Evolutionary conservation across 2,329 filamentous ascomycete species (phyloP), one percentile per base, ranked within the genome.

Genomic region (Trichophyton simii): DNA sequence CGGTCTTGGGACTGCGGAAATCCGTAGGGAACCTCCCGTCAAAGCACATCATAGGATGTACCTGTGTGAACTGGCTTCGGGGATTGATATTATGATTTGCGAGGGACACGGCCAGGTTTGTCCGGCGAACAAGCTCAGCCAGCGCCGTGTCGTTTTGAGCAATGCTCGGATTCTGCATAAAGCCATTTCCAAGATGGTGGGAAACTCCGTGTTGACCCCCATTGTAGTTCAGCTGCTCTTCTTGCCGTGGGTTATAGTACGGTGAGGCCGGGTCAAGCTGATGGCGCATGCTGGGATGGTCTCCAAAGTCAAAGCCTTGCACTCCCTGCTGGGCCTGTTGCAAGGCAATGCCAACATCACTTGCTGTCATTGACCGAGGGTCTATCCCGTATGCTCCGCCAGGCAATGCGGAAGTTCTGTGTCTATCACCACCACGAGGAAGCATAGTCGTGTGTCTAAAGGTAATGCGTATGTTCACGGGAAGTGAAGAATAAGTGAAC

Each of bases 11-110:
- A 7, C 59, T 59, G 15, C 60, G 58, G 55, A 68, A 68, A 57
- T 69, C 67, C 8, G 58, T 54, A 6, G 67, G 67, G 54, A 65
- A 68, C n/a, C 62, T 63, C 25, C 67, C 67, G 60, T 68, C 63
- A 2, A 60, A 54, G 57, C 65, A 65, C 65, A 68, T 65, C 61
- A 67, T 65, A 3, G 67, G 67, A 63, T 67, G 64, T n/a, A 69
- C 62, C 50, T 65, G 60, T 20, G 63, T 61, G 57, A 65, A 66
- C 25, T 64, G 60, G 48, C 65, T 63, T 18, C 62, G 59, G 18
- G 63, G 62, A 28, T 65, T 64, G 58, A 68, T 62, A 31, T 62
- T 61, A 25, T 63, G 62, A 55, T 69, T 69, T 25, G 63, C 63
- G 13, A 69, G 48, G 13, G 67, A 61, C 3, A 66, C 66, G 1